phyloP scores from a whole-genome alignment of 257 asterid species.

The Thymus quinquecostatus region DNA sequence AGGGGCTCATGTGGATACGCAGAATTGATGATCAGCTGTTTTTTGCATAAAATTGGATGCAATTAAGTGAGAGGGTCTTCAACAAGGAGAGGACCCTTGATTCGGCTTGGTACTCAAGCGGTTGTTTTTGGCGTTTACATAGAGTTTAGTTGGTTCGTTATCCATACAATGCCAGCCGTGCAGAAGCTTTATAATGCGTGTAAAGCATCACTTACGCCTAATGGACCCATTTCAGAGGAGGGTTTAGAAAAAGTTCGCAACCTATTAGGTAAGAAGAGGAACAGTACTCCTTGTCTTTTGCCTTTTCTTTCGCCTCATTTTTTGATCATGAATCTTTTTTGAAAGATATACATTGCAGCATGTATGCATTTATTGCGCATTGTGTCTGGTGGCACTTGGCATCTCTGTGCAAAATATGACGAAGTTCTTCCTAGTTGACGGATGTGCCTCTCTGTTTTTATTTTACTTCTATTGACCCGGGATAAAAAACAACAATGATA shows the following conservation, averaged over 20 bases:
- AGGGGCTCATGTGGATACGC: constrained; percentile 36
- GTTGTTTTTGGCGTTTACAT: constrained; percentile 33
- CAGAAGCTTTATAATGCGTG: constrained; percentile 98
- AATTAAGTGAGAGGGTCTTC: constrained; percentile 53
- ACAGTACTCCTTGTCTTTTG: constrained; percentile 22
- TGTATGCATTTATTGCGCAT: constrained; percentile 20
- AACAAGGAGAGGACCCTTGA: constrained; percentile 49
- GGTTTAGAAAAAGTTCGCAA: constrained; percentile 83
- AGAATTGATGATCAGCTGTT: constrained; percentile 35
- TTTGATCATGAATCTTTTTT: constrained; percentile 6
- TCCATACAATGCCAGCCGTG: constrained; percentile 89
- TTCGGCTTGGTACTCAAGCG: constrained; percentile 30
- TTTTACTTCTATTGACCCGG: neutral
- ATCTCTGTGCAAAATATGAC: constrained; percentile 14
- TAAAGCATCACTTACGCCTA: constrained; percentile 80
- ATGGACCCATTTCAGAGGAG: constrained; percentile 94
- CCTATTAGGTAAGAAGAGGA: constrained; percentile 68
- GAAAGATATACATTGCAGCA: constrained; percentile 11
- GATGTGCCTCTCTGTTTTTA: neutral
- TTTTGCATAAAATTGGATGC: constrained; percentile 34
- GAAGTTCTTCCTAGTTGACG: neutral
- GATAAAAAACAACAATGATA: too few species aligned
- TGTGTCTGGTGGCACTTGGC: constrained; percentile 7
- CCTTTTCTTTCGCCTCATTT: constrained; percentile 2
- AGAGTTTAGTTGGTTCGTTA: constrained; percentile 34